phyloP scores from a whole-genome alignment of 345 rosid species.

The Salix viminalis region DNA sequence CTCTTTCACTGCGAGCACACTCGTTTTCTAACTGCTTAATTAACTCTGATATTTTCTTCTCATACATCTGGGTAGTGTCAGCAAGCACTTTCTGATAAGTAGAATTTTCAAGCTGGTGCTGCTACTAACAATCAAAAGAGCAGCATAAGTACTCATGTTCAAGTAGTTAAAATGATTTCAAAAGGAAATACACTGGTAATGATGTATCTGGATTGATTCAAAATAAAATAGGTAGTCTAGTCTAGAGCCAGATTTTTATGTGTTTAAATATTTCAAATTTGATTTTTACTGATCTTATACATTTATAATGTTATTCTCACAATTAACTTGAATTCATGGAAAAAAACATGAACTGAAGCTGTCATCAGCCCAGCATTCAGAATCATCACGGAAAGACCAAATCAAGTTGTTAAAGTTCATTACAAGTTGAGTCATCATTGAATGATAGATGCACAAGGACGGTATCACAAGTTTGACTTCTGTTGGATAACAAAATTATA shows the following conservation, averaged over 20 bases:
- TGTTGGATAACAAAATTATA: background rate
- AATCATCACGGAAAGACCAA: background rate
- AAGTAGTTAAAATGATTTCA: background rate
- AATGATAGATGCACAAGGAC: background rate
- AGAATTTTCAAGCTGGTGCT: constrained; percentile 64
- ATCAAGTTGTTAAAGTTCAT: background rate
- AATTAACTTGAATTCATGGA: background rate
- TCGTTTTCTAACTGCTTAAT: constrained; percentile 55
- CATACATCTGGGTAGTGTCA: constrained; percentile 77
- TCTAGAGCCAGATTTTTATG: background rate
- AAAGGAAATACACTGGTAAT: background rate
- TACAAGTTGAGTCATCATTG: background rate
- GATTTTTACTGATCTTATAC: background rate
- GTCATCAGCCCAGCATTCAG: background rate
- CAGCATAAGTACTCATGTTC: constrained; percentile 16
- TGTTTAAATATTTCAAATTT: background rate
- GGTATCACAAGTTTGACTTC: background rate
- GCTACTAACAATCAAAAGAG: constrained; percentile 48
- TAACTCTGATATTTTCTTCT: constrained; percentile 64
- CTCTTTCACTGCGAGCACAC: constrained; percentile 31
- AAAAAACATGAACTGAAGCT: background rate
- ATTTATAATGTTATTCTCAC: background rate
- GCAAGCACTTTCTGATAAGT: constrained; percentile 66
- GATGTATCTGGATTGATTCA: background rate
- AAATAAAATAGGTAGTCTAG: background rate